Evolutionary conservation across 306 rosid species (phyloP).

Genomic region (Vicia villosa): DNA sequence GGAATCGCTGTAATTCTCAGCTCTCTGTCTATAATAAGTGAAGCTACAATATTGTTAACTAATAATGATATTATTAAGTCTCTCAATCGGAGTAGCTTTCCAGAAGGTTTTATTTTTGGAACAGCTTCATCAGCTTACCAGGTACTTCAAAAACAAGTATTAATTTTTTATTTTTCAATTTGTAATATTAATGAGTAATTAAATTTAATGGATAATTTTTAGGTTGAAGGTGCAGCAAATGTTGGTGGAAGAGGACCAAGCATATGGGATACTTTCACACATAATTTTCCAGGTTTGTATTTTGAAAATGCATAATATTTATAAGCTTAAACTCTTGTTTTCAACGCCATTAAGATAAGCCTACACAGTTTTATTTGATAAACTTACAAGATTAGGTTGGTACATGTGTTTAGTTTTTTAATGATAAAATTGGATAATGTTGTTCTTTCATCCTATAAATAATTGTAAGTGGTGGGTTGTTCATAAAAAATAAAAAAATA

Average conservation of each 20-base stretch:
- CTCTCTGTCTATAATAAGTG: not conserved
- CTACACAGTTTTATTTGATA: no score
- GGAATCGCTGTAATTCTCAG: not conserved
- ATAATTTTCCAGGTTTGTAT: constrained; percentile 37
- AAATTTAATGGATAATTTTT: not conserved
- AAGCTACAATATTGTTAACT: not conserved
- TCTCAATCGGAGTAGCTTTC: constrained; percentile 19
- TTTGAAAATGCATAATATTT: no score
- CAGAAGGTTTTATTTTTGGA: constrained; percentile 26
- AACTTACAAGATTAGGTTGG: no score
- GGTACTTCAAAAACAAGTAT: not conserved
- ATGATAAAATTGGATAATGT: no score
- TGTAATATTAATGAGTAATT: not conserved
- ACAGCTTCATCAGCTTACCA: constrained; percentile 29
- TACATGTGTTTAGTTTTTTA: no score
- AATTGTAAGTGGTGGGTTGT: no score
- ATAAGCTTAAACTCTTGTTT: no score
- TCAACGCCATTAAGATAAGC: no score
- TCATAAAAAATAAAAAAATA: no score
- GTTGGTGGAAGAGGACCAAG: constrained; percentile 57
- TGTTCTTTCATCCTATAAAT: no score
- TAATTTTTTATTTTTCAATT: not conserved
- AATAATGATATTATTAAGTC: not conserved
- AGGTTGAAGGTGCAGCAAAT: constrained; percentile 64
- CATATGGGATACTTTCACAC: constrained; percentile 62